Evolutionary conservation across 106 monocot genomes (phyloP).

Genomic region (Phalaenopsis aphrodite): DNA sequence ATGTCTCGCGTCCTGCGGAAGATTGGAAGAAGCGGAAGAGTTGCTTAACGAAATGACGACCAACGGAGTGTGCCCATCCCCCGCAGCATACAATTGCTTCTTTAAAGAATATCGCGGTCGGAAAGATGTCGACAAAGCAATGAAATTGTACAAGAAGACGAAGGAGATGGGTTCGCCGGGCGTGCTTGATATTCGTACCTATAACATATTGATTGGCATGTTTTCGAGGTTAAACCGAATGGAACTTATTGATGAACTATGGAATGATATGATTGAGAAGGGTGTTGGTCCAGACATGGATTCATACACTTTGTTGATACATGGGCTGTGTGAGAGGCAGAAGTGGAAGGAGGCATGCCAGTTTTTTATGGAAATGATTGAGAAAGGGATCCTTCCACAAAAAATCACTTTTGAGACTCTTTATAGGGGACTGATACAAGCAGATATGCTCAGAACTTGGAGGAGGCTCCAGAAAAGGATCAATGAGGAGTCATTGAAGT

Average conservation of each 20-base stretch:
- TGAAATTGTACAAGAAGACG: constrained; percentile 70
- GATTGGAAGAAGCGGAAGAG: constrained; percentile 75
- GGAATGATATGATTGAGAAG: constrained; percentile 69
- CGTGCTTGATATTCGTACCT: constrained; percentile 64
- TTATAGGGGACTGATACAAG: constrained; percentile 85
- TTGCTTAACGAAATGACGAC: constrained; percentile 67
- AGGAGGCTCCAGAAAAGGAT: constrained; percentile 80
- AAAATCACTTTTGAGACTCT: constrained; percentile 89
- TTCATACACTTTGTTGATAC: constrained; percentile 75
- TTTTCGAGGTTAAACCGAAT: constrained; percentile 38
- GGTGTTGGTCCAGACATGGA: constrained; percentile 76
- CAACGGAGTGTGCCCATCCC: constrained; percentile 49
- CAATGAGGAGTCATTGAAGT: constrained; percentile 73
- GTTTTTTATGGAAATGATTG: constrained; percentile 97
- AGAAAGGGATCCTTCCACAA: constrained; percentile 88
- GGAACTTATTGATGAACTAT: constrained; percentile 50
- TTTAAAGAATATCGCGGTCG: constrained; percentile 92
- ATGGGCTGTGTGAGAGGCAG: constrained; percentile 64
- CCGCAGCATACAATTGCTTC: constrained; percentile 89
- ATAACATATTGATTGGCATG: constrained; percentile 74
- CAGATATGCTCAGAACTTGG: constrained; percentile 93
- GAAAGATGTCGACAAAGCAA: constrained; percentile 49
- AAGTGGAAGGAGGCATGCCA: constrained; percentile 84
- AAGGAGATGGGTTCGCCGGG: constrained; percentile 32
- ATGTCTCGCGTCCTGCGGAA: constrained; percentile 84